Base-by-base conservation (phyloP, 1,139 yeast genomes). In the Blastobotrys capitulatus region DNA sequence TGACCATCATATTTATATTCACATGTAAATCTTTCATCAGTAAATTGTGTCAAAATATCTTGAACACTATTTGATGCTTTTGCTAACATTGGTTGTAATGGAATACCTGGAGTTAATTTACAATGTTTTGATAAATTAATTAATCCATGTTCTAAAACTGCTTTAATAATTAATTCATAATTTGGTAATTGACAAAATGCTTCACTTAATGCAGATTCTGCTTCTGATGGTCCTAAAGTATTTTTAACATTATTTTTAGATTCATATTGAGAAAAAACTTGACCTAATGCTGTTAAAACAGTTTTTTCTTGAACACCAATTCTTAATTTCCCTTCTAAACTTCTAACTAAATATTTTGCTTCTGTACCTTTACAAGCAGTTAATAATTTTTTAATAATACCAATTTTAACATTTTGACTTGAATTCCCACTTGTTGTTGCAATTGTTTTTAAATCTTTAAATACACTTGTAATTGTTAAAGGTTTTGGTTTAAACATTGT, bases 1-100 rank as follows among this genome's bases (percentile, higher is more conserved):
- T 94, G 98, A 42, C 99, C 99, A 65, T 92, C 98, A 62, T 92
- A 92, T 63, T 92, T 92, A 70, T 90, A 92, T 64, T 92, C 98
- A 65, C 97, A 90, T 0, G 97, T 89, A 62, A 92, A 92, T 52
- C 79, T 80, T 57, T 83, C 85, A 32, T 84, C 90, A 57, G 85
- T 86, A 65, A 92, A 89, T 49, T 95, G 74, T 64, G 92, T 96
- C 52, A 92, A 74, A 0, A 94, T 86, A 63, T 94, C 99, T 27
- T 86, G 78, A 42, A 94, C 83, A 2, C 96, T 80, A 62, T 92
- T 92, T 0, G 98, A 90, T 1, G 99, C 98, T 64, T 92, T 92
- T 5, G 99, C 99, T 61, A 92, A 77, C 98, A 92, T 92, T 0
- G 99, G 98, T 63, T 90, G 90, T 59, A 92, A 73, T 0, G 99